These are phyloP conservation scores for Flaveria robusta DNA, from an alignment of 129 eudicot genomes.

Conservation along the genomic window DNA sequence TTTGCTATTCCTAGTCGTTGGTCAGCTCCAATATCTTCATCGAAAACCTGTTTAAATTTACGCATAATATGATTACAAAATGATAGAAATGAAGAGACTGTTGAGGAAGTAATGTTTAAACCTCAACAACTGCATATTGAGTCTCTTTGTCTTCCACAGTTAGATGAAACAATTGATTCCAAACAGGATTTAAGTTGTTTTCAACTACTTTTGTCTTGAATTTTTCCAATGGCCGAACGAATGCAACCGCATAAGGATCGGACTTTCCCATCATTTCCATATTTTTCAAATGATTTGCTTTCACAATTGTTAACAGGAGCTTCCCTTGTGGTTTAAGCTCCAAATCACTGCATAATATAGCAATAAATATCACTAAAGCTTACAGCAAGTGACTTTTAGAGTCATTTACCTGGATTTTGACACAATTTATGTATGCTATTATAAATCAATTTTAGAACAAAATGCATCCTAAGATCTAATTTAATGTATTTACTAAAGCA, in stretches of 20 bases:
- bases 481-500: neutral
- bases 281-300: conserved; percentile 76
- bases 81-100: neutral
- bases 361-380: neutral
- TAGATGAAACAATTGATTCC: conserved; percentile 78
- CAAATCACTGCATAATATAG: conserved; percentile 66
- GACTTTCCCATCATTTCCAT: conserved; percentile 96
- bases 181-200: conserved; percentile 84
- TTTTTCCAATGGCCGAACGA: conserved; percentile 76
- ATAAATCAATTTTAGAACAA: too few relatives aligned
- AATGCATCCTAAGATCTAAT: neutral
- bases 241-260: conserved; percentile 82
- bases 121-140: conserved; percentile 76
- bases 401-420: neutral
- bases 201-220: conserved; percentile 72
- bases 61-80: neutral
- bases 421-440: neutral
- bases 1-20: conserved; percentile 78
- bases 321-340: conserved; percentile 98
- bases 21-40: conserved; percentile 90
- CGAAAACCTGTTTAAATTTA: conserved; percentile 65
- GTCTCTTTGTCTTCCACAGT: conserved; percentile 96
- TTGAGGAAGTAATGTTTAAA: conserved; percentile 20
- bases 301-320: conserved; percentile 64
- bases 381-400: neutral